Conservation (phyloP, 83 land plant genomes). For the Diphasiastrum complanatum region DNA sequence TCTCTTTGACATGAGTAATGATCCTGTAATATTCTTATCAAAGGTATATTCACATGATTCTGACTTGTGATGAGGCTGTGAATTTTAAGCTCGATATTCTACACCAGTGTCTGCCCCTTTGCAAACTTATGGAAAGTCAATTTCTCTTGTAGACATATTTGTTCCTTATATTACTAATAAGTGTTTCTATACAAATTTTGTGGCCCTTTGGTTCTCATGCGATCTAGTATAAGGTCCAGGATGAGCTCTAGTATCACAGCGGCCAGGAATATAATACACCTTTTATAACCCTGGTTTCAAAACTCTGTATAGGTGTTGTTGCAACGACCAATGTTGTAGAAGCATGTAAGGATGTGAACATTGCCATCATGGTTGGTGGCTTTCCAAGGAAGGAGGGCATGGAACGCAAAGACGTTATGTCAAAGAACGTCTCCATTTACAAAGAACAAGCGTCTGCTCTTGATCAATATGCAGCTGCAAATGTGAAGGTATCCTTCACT, state of each 20-base stretch:
- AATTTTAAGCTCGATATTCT: too few species aligned
- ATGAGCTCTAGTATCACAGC: not conserved
- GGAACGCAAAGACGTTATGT: constrained; percentile 99
- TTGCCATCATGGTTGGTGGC: constrained; percentile 98
- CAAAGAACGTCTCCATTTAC: constrained; percentile 94
- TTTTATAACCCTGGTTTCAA: not conserved
- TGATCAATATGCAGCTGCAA: constrained; percentile 80
- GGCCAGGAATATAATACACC: not conserved
- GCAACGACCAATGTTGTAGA: constrained; percentile 95
- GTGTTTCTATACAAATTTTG: too few species aligned
- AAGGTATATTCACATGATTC: too few species aligned
- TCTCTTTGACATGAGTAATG: too few species aligned
- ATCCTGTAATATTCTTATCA: too few species aligned
- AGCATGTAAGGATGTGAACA: constrained; percentile 91
- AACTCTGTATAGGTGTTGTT: constrained; percentile 58
- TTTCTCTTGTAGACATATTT: too few species aligned
- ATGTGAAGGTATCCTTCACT: constrained; percentile 62
- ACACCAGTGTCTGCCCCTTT: too few species aligned
- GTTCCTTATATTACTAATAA: too few species aligned
- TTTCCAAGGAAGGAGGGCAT: constrained; percentile 98
- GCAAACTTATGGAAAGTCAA: too few species aligned
- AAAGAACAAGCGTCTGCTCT: constrained; percentile 93
- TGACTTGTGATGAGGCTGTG: too few species aligned
- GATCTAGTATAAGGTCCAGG: not conserved
- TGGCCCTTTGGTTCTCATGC: too few species aligned